A percentile compares a stretch with the other conserved stretches of the same genome.
Conservation (phyloP, 2,329 filamentous ascomycete genomes). For the Scedosporium dehoogii region DNA sequence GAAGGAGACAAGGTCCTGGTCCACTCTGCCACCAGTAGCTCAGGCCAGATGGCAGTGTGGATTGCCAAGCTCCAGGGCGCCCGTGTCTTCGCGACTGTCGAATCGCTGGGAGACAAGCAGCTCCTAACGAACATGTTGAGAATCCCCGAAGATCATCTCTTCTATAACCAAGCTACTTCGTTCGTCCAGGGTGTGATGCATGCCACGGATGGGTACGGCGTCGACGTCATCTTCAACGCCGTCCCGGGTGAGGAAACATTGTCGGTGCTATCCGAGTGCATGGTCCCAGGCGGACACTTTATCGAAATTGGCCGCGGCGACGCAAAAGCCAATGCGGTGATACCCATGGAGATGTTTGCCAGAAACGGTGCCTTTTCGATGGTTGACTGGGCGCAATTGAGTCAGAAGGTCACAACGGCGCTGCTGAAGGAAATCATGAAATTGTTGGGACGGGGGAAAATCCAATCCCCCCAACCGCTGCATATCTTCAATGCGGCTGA, state of each 20-base stretch:
- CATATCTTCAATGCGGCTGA: constrained; percentile 12
- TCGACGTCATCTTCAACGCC: constrained; percentile 25
- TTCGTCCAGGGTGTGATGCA: constrained; percentile 19
- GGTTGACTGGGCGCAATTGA: constrained; percentile 22
- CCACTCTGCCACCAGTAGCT: constrained; percentile 21
- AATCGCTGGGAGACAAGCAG: no score
- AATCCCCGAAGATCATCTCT: constrained; percentile 21
- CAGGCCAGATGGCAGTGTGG: constrained; percentile 21
- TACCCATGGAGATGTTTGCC: constrained; percentile 25
- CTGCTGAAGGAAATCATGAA: constrained; percentile 1
- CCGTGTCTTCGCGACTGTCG: constrained; percentile 20
- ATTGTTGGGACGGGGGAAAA: constrained; percentile 7
- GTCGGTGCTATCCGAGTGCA: constrained; percentile 21
- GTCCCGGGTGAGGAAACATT: constrained; percentile 18
- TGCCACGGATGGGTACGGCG: constrained; percentile 15
- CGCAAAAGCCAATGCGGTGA: constrained; percentile 11
- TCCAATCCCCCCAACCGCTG: constrained; percentile 11
- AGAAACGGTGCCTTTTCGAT: constrained; percentile 27
- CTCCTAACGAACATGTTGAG: no score
- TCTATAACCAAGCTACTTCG: constrained; percentile 16
- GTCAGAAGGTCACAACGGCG: background rate
- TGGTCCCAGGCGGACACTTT: constrained; percentile 23
- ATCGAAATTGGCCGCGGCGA: constrained; percentile 23
- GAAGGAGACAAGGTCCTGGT: constrained; percentile 24
- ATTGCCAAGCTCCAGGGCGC: constrained; percentile 17